A percentile compares a stretch with the other conserved stretches of the same genome.
These are phyloP conservation scores for Phylloporus sp. DNA, from an alignment of 768 basidiomycete genomes.

Conservation along the genomic window DNA sequence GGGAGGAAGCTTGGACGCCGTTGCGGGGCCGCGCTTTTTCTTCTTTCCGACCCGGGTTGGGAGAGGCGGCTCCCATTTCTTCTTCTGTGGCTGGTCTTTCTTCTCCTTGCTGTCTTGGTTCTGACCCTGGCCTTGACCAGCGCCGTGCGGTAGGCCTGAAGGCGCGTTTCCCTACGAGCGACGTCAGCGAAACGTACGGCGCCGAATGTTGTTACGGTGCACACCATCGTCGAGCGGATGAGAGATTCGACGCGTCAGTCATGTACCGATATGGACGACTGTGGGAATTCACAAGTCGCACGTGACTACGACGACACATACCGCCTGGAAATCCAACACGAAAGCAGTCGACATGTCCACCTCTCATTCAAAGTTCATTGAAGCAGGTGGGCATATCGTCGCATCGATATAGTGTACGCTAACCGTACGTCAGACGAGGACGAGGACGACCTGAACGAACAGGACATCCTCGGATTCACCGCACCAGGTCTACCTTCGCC, in stretches of 20 bases:
- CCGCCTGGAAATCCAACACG: not conserved
- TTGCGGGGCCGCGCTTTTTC: conserved; percentile 87
- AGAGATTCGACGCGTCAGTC: conserved; percentile 47
- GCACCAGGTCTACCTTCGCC: conserved; percentile 53
- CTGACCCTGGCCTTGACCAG: conserved; percentile 37
- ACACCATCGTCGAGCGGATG: conserved; percentile 20
- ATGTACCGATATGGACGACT: conserved; percentile 31
- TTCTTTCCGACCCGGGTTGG: conserved; percentile 97
- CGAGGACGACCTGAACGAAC: conserved; percentile 81
- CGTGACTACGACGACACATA: conserved; percentile 17
- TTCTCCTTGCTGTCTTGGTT: conserved; percentile 47
- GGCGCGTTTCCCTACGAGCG: conserved; percentile 65
- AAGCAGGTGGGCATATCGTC: conserved; percentile 51
- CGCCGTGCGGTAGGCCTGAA: conserved; percentile 46
- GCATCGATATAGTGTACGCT: not conserved
- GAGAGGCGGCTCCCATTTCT: conserved; percentile 98
- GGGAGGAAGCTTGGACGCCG: conserved; percentile 86
- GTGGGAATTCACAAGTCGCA: conserved; percentile 24
- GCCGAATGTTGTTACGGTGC: not conserved
- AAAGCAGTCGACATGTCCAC: too few relatives aligned
- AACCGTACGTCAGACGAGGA: conserved; percentile 43
- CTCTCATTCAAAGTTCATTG: conserved; percentile 73
- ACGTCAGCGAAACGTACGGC: conserved; percentile 3
- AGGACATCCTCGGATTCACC: conserved; percentile 73
- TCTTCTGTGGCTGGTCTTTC: conserved; percentile 50